Conservation (phyloP, 495 filamentous ascomycete genomes). For the Aspergillus ellipticus region DNA sequence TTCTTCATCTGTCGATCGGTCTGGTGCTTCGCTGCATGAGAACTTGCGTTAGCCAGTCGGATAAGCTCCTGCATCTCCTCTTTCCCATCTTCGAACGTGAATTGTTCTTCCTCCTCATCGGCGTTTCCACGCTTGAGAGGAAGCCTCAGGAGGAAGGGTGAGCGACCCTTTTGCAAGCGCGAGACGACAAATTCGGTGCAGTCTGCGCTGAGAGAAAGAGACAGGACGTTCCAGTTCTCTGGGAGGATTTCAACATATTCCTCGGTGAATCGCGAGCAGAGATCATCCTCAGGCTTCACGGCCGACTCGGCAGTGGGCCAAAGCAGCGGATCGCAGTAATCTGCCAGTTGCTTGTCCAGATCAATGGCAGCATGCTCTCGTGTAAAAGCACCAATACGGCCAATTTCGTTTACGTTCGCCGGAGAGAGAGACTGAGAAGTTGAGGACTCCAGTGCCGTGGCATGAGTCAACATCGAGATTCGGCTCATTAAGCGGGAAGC, state of each 20-base stretch:
- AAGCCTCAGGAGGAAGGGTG: slow-evolving; percentile 79
- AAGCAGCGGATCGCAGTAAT: slow-evolving; percentile 36
- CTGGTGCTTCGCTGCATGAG: slow-evolving; percentile 66
- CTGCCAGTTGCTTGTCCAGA: slow-evolving; percentile 41
- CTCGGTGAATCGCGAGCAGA: slow-evolving; percentile 33
- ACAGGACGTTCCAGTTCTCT: slow-evolving; percentile 76
- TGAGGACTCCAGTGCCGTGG: slow-evolving; percentile 29
- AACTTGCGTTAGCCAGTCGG: slow-evolving; percentile 69
- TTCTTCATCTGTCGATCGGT: slow-evolving; percentile 59
- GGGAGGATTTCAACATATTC: slow-evolving; percentile 66
- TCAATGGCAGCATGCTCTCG: slow-evolving; percentile 42
- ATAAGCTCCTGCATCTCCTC: slow-evolving; percentile 81
- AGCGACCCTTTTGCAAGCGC: slow-evolving; percentile 65
- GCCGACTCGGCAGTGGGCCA: slow-evolving; percentile 30
- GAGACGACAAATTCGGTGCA: slow-evolving; percentile 78
- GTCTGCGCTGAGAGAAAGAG: slow-evolving; percentile 75
- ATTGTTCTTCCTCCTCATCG: slow-evolving; percentile 78
- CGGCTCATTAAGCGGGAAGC: slow-evolving; percentile 44
- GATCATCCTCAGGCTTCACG: slow-evolving; percentile 20
- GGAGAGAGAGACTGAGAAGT: slow-evolving; percentile 34
- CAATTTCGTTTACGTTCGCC: slow-evolving; percentile 37
- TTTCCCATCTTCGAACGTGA: slow-evolving; percentile 75
- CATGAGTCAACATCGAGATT: slow-evolving; percentile 45
- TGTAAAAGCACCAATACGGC: slow-evolving; percentile 43
- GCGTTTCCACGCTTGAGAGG: slow-evolving; percentile 78